Evolutionary conservation across 2,329 filamentous ascomycete species (phyloP).

Genomic region (Mycosphaerelloides madeirae): DNA sequence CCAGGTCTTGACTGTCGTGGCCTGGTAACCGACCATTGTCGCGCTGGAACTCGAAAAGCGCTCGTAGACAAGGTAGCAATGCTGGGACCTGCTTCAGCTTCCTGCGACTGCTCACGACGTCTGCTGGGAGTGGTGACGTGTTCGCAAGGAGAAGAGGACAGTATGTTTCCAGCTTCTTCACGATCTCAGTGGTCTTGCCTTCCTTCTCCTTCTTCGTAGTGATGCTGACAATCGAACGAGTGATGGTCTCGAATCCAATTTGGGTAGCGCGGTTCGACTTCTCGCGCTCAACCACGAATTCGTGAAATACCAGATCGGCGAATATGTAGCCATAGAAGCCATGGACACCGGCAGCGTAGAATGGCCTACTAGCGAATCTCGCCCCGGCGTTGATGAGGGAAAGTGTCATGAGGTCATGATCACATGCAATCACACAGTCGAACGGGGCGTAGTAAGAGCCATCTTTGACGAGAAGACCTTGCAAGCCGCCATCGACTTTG

Average conservation of each 20-base stretch:
- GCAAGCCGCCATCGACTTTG: slow-evolving; percentile 37
- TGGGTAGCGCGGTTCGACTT: slow-evolving; percentile 64
- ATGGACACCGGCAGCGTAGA: slow-evolving; percentile 83
- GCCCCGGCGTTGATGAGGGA: slow-evolving; percentile 81
- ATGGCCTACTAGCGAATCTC: slow-evolving; percentile 69
- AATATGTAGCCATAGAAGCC: slow-evolving; percentile 95
- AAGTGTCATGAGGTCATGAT: slow-evolving; percentile 70
- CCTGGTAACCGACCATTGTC: slow-evolving; percentile 38
- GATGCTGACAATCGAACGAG: slow-evolving; percentile 68
- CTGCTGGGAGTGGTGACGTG: slow-evolving; percentile 62
- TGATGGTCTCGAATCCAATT: slow-evolving; percentile 64
- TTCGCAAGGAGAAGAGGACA: slow-evolving; percentile 84
- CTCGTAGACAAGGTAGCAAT: slow-evolving; percentile 77
- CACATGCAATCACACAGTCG: slow-evolving; percentile 84
- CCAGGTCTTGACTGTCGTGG: slow-evolving; percentile 60
- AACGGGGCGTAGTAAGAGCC: slow-evolving; percentile 73
- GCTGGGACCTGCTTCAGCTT: slow-evolving; percentile 73
- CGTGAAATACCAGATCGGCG: slow-evolving; percentile 83
- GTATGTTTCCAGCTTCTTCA: slow-evolving; percentile 88
- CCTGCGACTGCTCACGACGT: slow-evolving; percentile 64
- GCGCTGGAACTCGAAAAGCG: slow-evolving; percentile 79
- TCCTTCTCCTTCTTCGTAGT: slow-evolving; percentile 62
- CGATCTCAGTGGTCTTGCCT: slow-evolving; percentile 70
- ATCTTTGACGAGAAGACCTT: slow-evolving; percentile 66
- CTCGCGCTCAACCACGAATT: slow-evolving; percentile 82